These are phyloP conservation scores for Marsdenia floribunda DNA, from an alignment of 257 asterid genomes.

Conservation along the genomic window DNA sequence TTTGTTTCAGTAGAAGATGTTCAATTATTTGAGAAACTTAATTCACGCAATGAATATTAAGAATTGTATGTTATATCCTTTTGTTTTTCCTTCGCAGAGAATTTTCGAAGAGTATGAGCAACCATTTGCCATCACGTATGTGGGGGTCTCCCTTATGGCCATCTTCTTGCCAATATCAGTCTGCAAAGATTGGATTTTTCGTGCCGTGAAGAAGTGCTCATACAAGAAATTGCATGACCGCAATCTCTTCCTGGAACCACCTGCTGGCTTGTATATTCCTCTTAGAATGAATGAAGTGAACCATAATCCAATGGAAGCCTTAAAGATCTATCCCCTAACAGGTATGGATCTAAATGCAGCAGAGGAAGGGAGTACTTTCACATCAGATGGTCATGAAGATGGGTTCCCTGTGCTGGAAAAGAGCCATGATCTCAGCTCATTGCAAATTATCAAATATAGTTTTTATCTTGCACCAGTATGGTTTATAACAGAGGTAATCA, in stretches of 20 bases:
- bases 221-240: constrained; percentile 20
- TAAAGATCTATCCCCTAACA: constrained; percentile 32
- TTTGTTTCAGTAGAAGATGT: neutral
- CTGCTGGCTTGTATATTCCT: constrained; percentile 30
- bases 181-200: constrained; percentile 49
- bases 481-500: constrained; percentile 68
- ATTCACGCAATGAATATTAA: neutral
- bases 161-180: constrained; percentile 65
- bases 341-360: constrained; percentile 37
- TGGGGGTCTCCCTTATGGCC: constrained; percentile 74
- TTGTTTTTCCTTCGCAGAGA: constrained; percentile 34
- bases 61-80: neutral
- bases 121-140: constrained; percentile 71
- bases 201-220: constrained; percentile 27
- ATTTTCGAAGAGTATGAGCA: constrained; percentile 65
- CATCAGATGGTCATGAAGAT: constrained; percentile 31
- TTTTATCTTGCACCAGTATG: constrained; percentile 69
- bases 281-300: constrained; percentile 26
- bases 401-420: constrained; percentile 32
- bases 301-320: constrained; percentile 31
- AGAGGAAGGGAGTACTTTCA: constrained; percentile 40
- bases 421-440: constrained; percentile 27
- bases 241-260: constrained; percentile 25
- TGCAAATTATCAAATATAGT: constrained; percentile 43
- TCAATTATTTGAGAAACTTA: neutral